Base-by-base conservation (phyloP, 441 rosid genomes). In the Populus trichocarpa region DNA sequence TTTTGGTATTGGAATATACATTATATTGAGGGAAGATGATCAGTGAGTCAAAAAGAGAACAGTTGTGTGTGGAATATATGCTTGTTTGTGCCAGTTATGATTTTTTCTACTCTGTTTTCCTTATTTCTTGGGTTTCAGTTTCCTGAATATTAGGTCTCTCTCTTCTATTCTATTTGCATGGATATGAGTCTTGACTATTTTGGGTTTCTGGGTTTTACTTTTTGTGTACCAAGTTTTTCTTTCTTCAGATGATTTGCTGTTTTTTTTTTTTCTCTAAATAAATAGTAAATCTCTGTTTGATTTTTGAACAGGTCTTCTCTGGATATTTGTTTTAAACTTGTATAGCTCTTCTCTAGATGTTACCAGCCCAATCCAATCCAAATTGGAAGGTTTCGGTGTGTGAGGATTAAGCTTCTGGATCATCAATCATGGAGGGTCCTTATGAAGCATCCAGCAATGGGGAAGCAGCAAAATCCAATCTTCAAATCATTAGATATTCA, bases 401-500 rank as follows among this genome's bases (percentile, higher is more conserved):
- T 79, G 87, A 84, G 81, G 86, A 79, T 85, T 85, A 68, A 79
- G 81, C 71, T 82, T 76, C 78, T 75, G 77, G 74, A 71, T 78
- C 75, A 84, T 85, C 75, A 70, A 53, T 74, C 79, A 83, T 83
- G 96, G 92, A 84, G 84, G 86, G 71, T 80, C 80, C 83, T 71
- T 85, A 78, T 70, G 89, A 81, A 83, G 76, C 83, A 64, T 74
- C 80, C 13, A 76, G 77, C 73, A 81, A 80, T 35, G 89, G 82
- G 72, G 87, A 74, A 80, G 83, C 83, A 30, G 78, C 79, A 63
- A 79, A 79, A 72, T 75, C 79, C 61, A 53, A 84, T 77, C 92
- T 85, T 77, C 93, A 88, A 78, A 82, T 87, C 46, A 79, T 90
- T 74, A 86, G 87, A 84, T 89, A 89, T 84, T 87, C 91, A 36